Percentiles rank a stretch among this genome's conserved stretches.
phyloP scores from a whole-genome alignment of 768 basidiomycete genomes.

The Termitomyces sp. region DNA sequence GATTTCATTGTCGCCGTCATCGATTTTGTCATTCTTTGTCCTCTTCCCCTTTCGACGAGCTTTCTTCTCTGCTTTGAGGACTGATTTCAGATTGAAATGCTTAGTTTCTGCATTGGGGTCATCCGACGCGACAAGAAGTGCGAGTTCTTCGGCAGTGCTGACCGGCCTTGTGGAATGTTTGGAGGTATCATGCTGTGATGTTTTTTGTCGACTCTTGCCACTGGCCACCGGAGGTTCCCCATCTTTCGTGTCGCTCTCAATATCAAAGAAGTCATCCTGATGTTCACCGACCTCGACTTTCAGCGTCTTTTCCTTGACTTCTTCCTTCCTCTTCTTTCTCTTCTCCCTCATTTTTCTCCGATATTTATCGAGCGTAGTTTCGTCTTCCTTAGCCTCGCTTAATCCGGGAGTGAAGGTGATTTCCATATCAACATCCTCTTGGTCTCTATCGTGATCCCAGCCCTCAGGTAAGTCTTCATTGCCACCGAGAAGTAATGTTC shows the following conservation, averaged over 20 bases:
- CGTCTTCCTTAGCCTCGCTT: constrained; percentile 45
- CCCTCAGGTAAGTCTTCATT: constrained; percentile 76
- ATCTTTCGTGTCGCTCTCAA: constrained; percentile 35
- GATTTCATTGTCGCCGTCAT: constrained; percentile 53
- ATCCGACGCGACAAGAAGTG: constrained; percentile 55
- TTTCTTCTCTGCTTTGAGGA: constrained; percentile 81
- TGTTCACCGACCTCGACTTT: constrained; percentile 17
- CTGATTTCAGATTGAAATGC: constrained; percentile 89
- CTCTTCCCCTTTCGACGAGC: constrained; percentile 39
- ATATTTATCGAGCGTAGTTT: constrained; percentile 88
- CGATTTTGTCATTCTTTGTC: constrained; percentile 30
- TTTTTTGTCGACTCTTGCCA: constrained; percentile 10
- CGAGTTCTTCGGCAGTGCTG: constrained; percentile 61
- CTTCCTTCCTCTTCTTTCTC: constrained; percentile 74
- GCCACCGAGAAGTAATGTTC: constrained; percentile 68
- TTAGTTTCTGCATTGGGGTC: constrained; percentile 49
- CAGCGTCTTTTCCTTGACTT: constrained; percentile 36
- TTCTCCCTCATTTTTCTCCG: constrained; percentile 89
- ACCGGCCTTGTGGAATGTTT: constrained; percentile 23
- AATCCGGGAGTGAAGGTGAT: constrained; percentile 92
- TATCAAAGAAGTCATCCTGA: constrained; percentile 78
- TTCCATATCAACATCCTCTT: constrained; percentile 78
- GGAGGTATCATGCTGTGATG: constrained; percentile 5
- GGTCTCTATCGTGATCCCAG: constrained; percentile 54
- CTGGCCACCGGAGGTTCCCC: constrained; percentile 6